Conservation (phyloP, 208 protist genomes). For the Leishmania mexicana region DNA sequence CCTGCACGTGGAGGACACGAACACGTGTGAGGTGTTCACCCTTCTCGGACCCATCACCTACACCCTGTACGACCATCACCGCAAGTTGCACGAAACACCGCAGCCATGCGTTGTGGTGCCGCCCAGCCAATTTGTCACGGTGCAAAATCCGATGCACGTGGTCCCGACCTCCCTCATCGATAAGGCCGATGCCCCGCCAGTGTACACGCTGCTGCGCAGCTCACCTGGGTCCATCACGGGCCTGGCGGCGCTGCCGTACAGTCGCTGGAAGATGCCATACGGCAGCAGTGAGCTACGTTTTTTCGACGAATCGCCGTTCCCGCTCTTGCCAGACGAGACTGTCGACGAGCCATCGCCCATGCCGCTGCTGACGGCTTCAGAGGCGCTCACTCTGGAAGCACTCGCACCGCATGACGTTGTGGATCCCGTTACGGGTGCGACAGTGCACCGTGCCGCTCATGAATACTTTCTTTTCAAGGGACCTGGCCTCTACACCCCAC, state of each 20-base stretch:
- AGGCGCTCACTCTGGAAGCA: conserved; percentile 46
- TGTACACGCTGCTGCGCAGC: conserved; percentile 9
- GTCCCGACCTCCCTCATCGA: background rate
- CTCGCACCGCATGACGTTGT: conserved; percentile 15
- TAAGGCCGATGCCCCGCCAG: conserved; percentile 8
- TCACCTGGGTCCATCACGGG: conserved; percentile 7
- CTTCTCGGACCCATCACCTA: conserved; percentile 88
- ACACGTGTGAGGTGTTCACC: conserved; percentile 81
- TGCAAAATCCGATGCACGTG: conserved; percentile 63
- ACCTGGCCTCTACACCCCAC: conserved; percentile 46
- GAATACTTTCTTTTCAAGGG: conserved; percentile 43
- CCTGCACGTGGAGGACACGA: conserved; percentile 84
- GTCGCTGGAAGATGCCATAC: conserved; percentile 21
- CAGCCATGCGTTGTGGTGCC: conserved; percentile 73
- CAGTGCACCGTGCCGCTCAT: conserved; percentile 8
- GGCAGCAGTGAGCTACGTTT: conserved; percentile 88
- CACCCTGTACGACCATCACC: conserved; percentile 78
- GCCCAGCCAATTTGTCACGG: conserved; percentile 87
- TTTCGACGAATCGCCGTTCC: conserved; percentile 76
- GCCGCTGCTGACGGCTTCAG: conserved; percentile 60
- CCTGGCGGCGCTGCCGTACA: conserved; percentile 15
- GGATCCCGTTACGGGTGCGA: background rate
- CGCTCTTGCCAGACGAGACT: conserved; percentile 86
- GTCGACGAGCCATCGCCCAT: conserved; percentile 39
- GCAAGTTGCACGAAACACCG: conserved; percentile 34